Base-by-base conservation (phyloP, 2,329 filamentous ascomycete genomes). In the Sarocladium kiliense region DNA sequence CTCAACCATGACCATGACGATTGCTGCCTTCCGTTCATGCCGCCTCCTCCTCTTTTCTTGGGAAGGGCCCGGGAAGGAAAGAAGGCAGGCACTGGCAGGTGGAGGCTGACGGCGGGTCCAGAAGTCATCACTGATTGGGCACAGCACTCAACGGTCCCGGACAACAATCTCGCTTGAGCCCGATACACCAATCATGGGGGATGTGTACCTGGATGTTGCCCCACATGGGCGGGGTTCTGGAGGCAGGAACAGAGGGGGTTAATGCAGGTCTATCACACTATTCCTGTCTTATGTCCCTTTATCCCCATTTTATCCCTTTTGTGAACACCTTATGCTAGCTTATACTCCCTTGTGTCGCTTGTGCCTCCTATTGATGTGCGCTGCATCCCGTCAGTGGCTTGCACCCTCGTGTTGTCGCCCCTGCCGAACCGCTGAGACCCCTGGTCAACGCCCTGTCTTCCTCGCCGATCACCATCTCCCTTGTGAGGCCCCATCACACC, bases 131-230 rank as follows among this genome's bases (percentile, higher is more conserved):
- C n/a, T 30, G 23, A 47, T 27, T 47, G 44, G 44, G 4, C 18
- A 4, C 11, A n/a, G n/a, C n/a, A 14, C 23, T 3, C 12, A 30
- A 47, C 44, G 25, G 44, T 47, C 44, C 21, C 23, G 23, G 44
- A 47, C 25, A 11, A 47, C 44, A 47, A 47, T 47, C n/a, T 47
- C 44, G 44, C 44, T 47, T 11, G 23, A 10, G 23, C 5, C 44
- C 44, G 44, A 47, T 47, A n/a, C 44, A 23, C 44, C 44, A 47
- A 47, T 47, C 44, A 47, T 27, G 25, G 25, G 44, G 44, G 16
- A 47, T 26, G 25, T 47, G 44, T 47, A 27, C 44, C 44, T 47
- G 44, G 44, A 27, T 27, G n/a, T 7, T 14, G 16, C 25, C 44
- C 44, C 21, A 25, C 41, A 6, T 18, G n/a, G 21, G 41, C 41